Evolutionary conservation across 202 grass and related monocot genomes (phyloP), one percentile per base, ranked within the genome.

Genomic region (Zizania palustris): DNA sequence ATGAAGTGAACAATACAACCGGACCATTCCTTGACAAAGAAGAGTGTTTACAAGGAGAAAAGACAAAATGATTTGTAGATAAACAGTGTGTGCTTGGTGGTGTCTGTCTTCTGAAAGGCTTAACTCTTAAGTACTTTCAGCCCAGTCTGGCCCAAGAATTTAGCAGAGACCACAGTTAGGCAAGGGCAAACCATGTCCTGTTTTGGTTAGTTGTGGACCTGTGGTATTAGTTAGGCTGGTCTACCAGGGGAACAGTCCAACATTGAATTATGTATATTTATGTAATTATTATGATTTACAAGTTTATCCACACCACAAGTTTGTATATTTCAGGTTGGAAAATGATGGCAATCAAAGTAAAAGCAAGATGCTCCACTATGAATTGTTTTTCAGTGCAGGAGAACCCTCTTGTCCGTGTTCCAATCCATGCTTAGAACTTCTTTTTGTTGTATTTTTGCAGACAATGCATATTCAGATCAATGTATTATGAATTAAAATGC

Each of bases 1-100:
- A 82, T 16, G 60, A 78, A 67, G 60, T 41, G 73, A 72, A 69
- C 51, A 81, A 48, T 18, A 86, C 48, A 19, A 53, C 4, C 16
- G 5, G 78, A 61, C 72, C 34, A 28, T 72, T 53, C 72, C 61
- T 53, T 67, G 51, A 55, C 9, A 55, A 55, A 55, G 3, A 3
- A 55, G 9, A 55, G 0, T 48, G 11, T 53, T 66, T 60, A 72
- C 73, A 46, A 63, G 44, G 16, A 13, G n/a, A 74, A 13, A 22
- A 5, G 54, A 78, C 65, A 75, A 75, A n/a, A 9, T 4, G 16
- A n/a, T 16, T 9, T 56, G 63, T 71, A 20, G 44, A 75, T 63
- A 62, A 63, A 55, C 18, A 55, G n/a, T 19, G 16, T 67, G 69
- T 75, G 55, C 43, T 59, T 36, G 5, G 11, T 20, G 16, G 12